Conservation (phyloP, 208 protist species). For the Ichthyophonus hoferi region DNA sequence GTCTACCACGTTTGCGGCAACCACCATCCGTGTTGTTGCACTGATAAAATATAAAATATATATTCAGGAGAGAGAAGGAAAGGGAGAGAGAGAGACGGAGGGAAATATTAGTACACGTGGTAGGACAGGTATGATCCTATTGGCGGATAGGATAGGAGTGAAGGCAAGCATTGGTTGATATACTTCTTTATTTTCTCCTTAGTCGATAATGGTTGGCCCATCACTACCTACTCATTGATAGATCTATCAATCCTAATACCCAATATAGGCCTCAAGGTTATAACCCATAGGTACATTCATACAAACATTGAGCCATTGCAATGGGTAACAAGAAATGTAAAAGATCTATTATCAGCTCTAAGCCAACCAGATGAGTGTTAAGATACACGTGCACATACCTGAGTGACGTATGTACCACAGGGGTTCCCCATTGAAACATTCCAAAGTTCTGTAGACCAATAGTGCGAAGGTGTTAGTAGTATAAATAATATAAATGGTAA, state of each 20-base stretch:
- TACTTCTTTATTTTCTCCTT: neutral
- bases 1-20: neutral
- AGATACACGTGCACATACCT: too few species aligned
- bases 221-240: too few species aligned
- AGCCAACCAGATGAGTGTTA: too few species aligned
- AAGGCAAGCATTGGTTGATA: neutral
- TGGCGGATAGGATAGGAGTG: neutral
- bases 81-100: neutral
- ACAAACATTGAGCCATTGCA: neutral
- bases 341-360: neutral
- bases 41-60: neutral
- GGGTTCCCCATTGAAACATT: too few species aligned
- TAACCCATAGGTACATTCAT: neutral
- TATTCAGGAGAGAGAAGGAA: neutral
- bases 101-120: too few species aligned
- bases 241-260: neutral
- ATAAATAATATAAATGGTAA: too few species aligned
- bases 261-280: neutral
- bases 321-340: neutral
- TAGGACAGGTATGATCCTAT: too few species aligned
- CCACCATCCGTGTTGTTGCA: neutral
- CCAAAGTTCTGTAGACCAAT: too few species aligned
- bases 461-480: too few species aligned
- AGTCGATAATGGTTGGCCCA: too few species aligned
- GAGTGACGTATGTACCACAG: too few species aligned